Base-by-base conservation (phyloP, 495 filamentous ascomycete genomes). In the Oidiodendron maius region DNA sequence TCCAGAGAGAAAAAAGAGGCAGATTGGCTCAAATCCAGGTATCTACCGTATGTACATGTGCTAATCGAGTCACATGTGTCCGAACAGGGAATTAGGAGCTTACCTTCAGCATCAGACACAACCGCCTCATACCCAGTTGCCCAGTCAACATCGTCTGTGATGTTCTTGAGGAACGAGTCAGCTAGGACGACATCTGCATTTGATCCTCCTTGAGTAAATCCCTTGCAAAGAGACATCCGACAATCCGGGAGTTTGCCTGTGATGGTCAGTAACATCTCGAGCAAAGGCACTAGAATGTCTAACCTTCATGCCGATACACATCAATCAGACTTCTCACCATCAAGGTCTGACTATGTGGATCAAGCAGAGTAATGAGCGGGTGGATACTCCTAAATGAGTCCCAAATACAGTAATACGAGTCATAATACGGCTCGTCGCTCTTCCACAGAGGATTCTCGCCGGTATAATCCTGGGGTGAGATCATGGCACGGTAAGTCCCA, bases 381-480 rank as follows among this genome's bases (percentile, higher is more conserved):
- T 88, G 82, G 41, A 84, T 82, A 39, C 78, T 83, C 15, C 86
- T 71, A 53, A 84, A 89, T 8, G 76, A 80, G 58, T 91, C 86
- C 86, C 84, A 90, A 32, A 81, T 71, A 45, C 82, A 89, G 58
- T 89, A 91, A 50, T 80, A 60, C 13, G 80, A 84, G 60, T 91
- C 86, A 57, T 83, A 91, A 55, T 91, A 89, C 8, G 86, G 86
- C 64, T 89, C 86, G 18, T 65, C 68, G 24, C 78, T 84, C 4
- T 78, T 52, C 82, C 86, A 91, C 1, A 83, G 58, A 15, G 84
- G 84, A 44, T 89, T 91, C 56, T 91, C 86, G 0, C 84, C 84
- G 0, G 86, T 91, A 56, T 88, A 88, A 48, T 89, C 85, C 59
- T 90, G 86, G 1, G 84, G 86, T 28, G 78, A 83, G 35, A 88